Evolutionary conservation across 169 alveolate species (phyloP), one percentile per base, ranked within the genome.

Genomic region (Babesia caballi): DNA sequence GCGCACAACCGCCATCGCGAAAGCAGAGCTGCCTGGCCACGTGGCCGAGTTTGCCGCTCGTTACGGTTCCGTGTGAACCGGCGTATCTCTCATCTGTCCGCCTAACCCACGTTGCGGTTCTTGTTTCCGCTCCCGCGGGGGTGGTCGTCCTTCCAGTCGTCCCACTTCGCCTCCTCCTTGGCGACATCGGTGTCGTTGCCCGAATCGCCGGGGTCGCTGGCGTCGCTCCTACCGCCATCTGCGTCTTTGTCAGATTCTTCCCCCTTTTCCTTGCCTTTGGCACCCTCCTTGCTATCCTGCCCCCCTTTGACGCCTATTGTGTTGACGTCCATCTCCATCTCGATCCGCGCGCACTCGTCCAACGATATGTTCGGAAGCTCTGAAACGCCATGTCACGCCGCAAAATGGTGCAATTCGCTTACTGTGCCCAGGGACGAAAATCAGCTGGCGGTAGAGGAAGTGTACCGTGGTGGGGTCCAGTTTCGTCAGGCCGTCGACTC

Each of bases 261-360:
- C 4, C 33, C 28, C 12, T n/a, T 30, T 19, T 44, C 47, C n/a
- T 36, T 25, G 17, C 11, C 35, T 6, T 49, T 36, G 4, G 42
- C 35, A n/a, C n/a, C n/a, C n/a, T n/a, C n/a, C n/a, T n/a, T n/a
- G n/a, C n/a, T n/a, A n/a, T n/a, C n/a, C n/a, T n/a, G n/a, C n/a
- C n/a, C n/a, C 6, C 61, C 61, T n/a, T 19, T 46, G 25, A 23
- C 25, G 4, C 69, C 69, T 5, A 63, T 63, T 15, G 60, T 46
- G 46, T 49, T 49, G 11, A 81, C 84, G 60, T 81, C 88, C 88
- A 81, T 81, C 33, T 87, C 85, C 91, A 83, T 83, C 47, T 87
- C 93, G n/a, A 87, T 74, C 42, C 87, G 50, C 3, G 93, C 93
- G 56, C 93, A 87, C 47, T 87, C 91, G n/a, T 82, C 93, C 68